These are phyloP conservation scores for apple (Malus domestica) DNA, from an alignment of 306 rosid genomes.

Conservation along the genomic window DNA sequence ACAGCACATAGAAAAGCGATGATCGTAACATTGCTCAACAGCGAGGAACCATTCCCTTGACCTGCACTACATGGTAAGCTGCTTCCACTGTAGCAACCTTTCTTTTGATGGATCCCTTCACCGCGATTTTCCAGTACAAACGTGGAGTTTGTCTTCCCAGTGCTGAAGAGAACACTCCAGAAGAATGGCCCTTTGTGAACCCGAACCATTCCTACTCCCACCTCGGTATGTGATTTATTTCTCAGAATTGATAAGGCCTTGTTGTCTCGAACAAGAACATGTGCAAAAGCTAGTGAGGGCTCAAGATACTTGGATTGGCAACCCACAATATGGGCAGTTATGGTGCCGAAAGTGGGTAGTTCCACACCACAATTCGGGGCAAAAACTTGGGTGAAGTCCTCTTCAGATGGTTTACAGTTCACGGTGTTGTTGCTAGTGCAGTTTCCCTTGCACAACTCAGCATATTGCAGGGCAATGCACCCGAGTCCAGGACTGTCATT, in stretches of 20 bases:
- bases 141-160: constrained; percentile 57
- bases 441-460: constrained; percentile 65
- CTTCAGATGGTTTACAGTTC: constrained; percentile 71
- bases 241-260: constrained; percentile 41
- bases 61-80: constrained; percentile 57
- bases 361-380: constrained; percentile 91
- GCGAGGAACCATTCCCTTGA: constrained; percentile 15
- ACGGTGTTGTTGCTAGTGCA: constrained; percentile 53
- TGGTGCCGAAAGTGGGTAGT: constrained; percentile 75
- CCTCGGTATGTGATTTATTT: constrained; percentile 70
- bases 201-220: constrained; percentile 76
- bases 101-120: constrained; percentile 59
- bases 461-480: constrained; percentile 89
- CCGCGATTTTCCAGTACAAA: constrained; percentile 86
- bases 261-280: constrained; percentile 45
- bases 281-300: constrained; percentile 52
- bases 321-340: constrained; percentile 61
- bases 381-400: constrained; percentile 78
- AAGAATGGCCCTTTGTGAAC: constrained; percentile 64
- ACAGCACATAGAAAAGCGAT: constrained; percentile 15
- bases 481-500: constrained; percentile 80
- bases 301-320: constrained; percentile 63
- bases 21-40: constrained; percentile 12
- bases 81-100: constrained; percentile 87
- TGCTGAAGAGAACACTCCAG: constrained; percentile 74